Evolutionary conservation across 2,329 filamentous ascomycete species (phyloP).

Genomic region (Chalaropsis ovoidea): DNA sequence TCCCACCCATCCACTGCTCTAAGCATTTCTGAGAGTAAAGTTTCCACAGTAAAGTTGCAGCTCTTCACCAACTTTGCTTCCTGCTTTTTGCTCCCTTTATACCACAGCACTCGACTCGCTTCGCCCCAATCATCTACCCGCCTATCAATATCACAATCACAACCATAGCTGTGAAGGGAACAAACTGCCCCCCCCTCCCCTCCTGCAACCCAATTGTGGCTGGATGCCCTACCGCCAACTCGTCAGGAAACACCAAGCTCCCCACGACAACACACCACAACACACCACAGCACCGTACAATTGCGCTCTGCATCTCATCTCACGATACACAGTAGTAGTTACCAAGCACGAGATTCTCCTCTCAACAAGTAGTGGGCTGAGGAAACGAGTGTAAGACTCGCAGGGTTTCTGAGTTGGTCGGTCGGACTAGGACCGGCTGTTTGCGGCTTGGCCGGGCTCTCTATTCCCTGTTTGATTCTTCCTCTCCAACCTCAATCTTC

Average conservation of each 20-base stretch:
- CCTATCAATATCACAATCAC: not conserved
- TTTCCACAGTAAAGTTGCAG: not conserved
- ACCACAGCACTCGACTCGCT: not conserved
- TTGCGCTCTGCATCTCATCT: not conserved
- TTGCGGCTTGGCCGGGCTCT: constrained; percentile 19
- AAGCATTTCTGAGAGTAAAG: not conserved
- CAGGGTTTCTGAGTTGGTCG: not conserved
- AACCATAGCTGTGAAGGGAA: not conserved
- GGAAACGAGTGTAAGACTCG: not conserved
- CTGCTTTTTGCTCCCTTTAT: constrained; percentile 1
- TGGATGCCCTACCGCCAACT: not conserved
- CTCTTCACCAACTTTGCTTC: not conserved
- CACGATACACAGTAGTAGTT: not conserved
- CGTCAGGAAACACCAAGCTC: not conserved
- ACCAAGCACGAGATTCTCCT: not conserved
- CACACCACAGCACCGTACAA: not conserved
- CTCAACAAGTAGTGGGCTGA: not conserved
- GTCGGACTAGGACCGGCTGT: constrained; percentile 4
- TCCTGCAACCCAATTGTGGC: not conserved
- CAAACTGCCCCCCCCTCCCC: not conserved
- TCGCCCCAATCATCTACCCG: not conserved
- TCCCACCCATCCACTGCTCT: not conserved
- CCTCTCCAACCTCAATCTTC: not conserved
- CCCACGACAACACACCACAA: not conserved
- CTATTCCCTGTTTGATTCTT: constrained; percentile 8